These are phyloP conservation scores for Mucor plumbeus DNA, from an alignment of 371 early-diverging fungal species.

Conservation along the genomic window DNA sequence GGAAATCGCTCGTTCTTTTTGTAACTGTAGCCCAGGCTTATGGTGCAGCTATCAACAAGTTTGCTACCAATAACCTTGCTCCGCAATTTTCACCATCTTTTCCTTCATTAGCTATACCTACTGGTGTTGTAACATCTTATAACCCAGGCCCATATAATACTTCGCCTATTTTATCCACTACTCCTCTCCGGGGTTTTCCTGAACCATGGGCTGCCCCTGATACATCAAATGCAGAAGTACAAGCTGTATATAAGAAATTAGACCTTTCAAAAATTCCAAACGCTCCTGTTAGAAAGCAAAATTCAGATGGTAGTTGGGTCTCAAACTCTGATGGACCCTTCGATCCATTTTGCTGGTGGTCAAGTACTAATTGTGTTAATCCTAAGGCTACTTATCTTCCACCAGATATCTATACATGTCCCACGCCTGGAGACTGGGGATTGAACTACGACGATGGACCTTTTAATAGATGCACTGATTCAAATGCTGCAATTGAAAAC, in stretches of 20 bases:
- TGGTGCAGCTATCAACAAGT: conserved; percentile 12
- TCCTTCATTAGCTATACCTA: conserved; percentile 30
- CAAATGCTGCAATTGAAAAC: conserved; percentile 31
- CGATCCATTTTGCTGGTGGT: conserved; percentile 53
- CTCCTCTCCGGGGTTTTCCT: conserved; percentile 23
- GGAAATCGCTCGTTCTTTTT: conserved; percentile 5
- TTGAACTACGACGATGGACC: conserved; percentile 55
- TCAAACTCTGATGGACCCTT: conserved; percentile 21
- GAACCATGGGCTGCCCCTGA: conserved; percentile 23
- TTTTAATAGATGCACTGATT: conserved; percentile 32
- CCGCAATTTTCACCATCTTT: conserved; percentile 42
- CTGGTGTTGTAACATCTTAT: conserved; percentile 37
- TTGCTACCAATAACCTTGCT: not conserved
- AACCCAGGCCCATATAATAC: conserved; percentile 32
- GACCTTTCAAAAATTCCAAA: conserved; percentile 32
- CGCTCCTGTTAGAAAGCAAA: conserved; percentile 29
- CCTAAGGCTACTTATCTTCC: conserved; percentile 47
- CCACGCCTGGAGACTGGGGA: conserved; percentile 53
- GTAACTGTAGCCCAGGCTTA: conserved; percentile 6
- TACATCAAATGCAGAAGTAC: conserved; percentile 27
- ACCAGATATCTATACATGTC: conserved; percentile 49
- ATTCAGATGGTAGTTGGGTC: conserved; percentile 22
- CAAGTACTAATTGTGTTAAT: conserved; percentile 44
- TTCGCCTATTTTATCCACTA: conserved; percentile 15
- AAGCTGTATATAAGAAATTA: conserved; percentile 27